phyloP scores from a whole-genome alignment of 2,329 filamentous ascomycete genomes.

The Biscogniauxia sp. region DNA sequence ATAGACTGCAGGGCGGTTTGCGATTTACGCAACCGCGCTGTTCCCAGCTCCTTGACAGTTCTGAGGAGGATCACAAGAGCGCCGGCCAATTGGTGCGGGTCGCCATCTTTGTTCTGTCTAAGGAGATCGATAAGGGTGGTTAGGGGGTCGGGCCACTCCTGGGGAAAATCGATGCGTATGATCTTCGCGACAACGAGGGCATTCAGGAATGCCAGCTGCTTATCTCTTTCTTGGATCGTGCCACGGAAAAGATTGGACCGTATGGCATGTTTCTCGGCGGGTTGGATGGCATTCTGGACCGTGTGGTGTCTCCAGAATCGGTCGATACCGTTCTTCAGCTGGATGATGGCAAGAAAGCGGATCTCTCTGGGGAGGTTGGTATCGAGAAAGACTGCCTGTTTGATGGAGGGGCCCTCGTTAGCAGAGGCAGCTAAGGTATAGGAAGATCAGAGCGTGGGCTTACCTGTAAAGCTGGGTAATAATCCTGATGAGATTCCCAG shows the following conservation, averaged over 20 bases:
- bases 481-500: slow-evolving; percentile 67
- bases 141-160: slow-evolving; percentile 72
- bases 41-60: slow-evolving; percentile 86
- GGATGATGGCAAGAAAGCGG: slow-evolving; percentile 86
- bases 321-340: slow-evolving; percentile 95
- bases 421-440: not conserved
- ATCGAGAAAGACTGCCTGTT: slow-evolving; percentile 77
- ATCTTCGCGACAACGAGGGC: slow-evolving; percentile 86
- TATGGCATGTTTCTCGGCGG: slow-evolving; percentile 74
- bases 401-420: slow-evolving; percentile 2
- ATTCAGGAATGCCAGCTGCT: slow-evolving; percentile 79
- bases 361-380: slow-evolving; percentile 71
- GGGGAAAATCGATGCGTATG: slow-evolving; percentile 82
- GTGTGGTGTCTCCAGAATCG: slow-evolving; percentile 79
- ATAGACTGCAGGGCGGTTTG: slow-evolving; percentile 74
- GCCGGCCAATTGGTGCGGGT: slow-evolving; percentile 66
- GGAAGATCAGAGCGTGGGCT: slow-evolving; percentile 3
- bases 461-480: slow-evolving; percentile 69
- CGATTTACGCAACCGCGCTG: slow-evolving; percentile 71
- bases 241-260: slow-evolving; percentile 72
- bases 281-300: slow-evolving; percentile 63
- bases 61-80: slow-evolving; percentile 76
- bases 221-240: slow-evolving; percentile 73
- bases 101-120: slow-evolving; percentile 54
- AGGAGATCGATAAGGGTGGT: slow-evolving; percentile 62